Evolutionary conservation across 2,329 filamentous ascomycete species (phyloP).

Genomic region (Macrophomina tecta): DNA sequence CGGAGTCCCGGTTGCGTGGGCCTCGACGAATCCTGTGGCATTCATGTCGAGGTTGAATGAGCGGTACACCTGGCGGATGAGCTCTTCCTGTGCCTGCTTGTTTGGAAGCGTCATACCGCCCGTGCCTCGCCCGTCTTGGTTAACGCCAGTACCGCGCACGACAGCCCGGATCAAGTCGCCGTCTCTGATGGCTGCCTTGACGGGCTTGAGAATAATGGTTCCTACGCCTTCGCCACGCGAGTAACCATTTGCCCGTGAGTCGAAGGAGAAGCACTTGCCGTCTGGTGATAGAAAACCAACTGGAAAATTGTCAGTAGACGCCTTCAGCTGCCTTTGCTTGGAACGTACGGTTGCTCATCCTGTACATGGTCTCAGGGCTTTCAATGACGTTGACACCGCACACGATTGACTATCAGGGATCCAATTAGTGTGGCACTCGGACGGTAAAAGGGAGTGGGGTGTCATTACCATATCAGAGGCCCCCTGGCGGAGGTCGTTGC

Average conservation of each 20-base stretch:
- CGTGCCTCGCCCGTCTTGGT: constrained; percentile 48
- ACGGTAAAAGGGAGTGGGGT: not conserved
- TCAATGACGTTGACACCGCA: constrained; percentile 35
- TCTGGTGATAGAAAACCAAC: constrained; percentile 33
- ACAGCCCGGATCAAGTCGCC: constrained; percentile 53
- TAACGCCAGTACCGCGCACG: constrained; percentile 44
- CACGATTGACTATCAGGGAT: constrained; percentile 28
- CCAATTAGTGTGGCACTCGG: constrained; percentile 26
- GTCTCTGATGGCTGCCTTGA: constrained; percentile 55
- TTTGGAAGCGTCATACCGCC: constrained; percentile 63
- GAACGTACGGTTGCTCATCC: not conserved
- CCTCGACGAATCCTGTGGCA: constrained; percentile 32
- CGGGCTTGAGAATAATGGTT: constrained; percentile 57
- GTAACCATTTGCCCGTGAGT: constrained; percentile 54
- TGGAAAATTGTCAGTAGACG: not conserved
- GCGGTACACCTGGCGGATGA: constrained; percentile 45
- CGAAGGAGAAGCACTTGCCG: constrained; percentile 42
- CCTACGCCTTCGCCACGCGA: constrained; percentile 61
- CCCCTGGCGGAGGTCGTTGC: constrained; percentile 27
- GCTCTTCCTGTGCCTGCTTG: constrained; percentile 51
- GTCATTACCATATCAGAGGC: constrained; percentile 26
- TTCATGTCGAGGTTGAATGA: constrained; percentile 40
- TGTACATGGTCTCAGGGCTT: constrained; percentile 34
- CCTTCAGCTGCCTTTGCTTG: too few species aligned
- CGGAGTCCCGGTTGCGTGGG: constrained; percentile 64